These are phyloP conservation scores for Phytophthora gonapodyides DNA, from an alignment of 352 stramenopile species.

Conservation along the genomic window DNA sequence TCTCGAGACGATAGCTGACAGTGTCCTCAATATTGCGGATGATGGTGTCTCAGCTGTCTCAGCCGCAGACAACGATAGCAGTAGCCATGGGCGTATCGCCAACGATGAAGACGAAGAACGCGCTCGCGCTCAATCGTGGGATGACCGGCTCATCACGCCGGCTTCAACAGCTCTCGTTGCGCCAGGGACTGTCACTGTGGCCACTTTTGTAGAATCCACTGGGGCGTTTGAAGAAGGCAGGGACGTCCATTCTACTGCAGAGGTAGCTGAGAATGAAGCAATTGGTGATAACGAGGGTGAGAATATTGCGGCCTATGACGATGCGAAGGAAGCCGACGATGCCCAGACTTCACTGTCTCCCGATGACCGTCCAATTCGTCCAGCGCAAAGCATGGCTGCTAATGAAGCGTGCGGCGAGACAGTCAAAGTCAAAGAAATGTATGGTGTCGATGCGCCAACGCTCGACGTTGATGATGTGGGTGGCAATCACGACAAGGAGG, in stretches of 20 bases:
- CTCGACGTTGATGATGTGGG: too few relatives aligned
- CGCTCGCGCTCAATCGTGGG: not conserved
- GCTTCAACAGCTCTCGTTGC: not conserved
- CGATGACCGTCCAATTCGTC: not conserved
- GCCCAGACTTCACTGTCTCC: slow-evolving; percentile 1
- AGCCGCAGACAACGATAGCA: not conserved
- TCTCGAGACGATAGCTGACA: not conserved
- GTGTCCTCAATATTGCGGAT: not conserved
- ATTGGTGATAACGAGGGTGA: too few relatives aligned
- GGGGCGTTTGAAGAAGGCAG: too few relatives aligned
- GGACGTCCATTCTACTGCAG: too few relatives aligned
- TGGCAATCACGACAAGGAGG: too few relatives aligned
- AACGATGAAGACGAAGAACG: slow-evolving; percentile 1
- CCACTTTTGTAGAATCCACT: too few relatives aligned
- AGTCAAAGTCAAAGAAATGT: too few relatives aligned
- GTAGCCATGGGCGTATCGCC: not conserved
- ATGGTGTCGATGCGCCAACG: not conserved
- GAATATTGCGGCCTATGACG: not conserved
- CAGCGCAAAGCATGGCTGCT: not conserved
- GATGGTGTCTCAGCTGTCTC: too few relatives aligned
- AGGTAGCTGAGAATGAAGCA: too few relatives aligned
- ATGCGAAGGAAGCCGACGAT: not conserved
- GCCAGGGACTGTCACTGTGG: not conserved
- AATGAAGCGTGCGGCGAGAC: too few relatives aligned
- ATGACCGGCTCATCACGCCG: slow-evolving; percentile 1